Conservation (phyloP, 345 rosid species). For the Eucalyptus pauciflora region DNA sequence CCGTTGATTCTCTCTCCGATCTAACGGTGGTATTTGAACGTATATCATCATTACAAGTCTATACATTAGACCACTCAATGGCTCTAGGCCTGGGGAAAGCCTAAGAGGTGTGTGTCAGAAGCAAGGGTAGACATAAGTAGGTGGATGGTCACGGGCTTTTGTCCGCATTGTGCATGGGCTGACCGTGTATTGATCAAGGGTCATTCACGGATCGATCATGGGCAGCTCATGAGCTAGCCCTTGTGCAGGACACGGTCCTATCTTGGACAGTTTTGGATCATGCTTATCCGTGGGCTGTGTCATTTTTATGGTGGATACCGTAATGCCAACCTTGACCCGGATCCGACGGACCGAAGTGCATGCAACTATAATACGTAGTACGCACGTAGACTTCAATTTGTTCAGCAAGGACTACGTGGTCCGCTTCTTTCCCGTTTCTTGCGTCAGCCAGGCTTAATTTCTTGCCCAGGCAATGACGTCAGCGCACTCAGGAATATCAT, state of each 20-base stretch:
- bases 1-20: accelerated
- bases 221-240: too few relatives aligned
- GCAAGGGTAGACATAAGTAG: too few relatives aligned
- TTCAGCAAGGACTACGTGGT: neutral
- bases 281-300: too few relatives aligned
- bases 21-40: accelerated
- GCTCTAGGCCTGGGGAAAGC: too few relatives aligned
- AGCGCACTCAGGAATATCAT: neutral
- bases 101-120: accelerated
- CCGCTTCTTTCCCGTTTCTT: neutral
- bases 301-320: neutral
- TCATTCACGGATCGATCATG: accelerated
- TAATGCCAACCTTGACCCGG: neutral
- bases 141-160: accelerated
- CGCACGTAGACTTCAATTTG: neutral
- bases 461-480: neutral
- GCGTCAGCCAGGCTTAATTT: neutral
- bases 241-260: accelerated
- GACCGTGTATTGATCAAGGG: too few relatives aligned
- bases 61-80: too few relatives aligned
- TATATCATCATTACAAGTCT: too few relatives aligned
- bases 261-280: too few relatives aligned
- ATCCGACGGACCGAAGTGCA: neutral
- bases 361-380: neutral
- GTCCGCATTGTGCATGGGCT: accelerated